Evolutionary conservation across 2,329 filamentous ascomycete species (phyloP), one percentile per base, ranked within the genome.

Genomic region (Torrubiella hemipterigena): DNA sequence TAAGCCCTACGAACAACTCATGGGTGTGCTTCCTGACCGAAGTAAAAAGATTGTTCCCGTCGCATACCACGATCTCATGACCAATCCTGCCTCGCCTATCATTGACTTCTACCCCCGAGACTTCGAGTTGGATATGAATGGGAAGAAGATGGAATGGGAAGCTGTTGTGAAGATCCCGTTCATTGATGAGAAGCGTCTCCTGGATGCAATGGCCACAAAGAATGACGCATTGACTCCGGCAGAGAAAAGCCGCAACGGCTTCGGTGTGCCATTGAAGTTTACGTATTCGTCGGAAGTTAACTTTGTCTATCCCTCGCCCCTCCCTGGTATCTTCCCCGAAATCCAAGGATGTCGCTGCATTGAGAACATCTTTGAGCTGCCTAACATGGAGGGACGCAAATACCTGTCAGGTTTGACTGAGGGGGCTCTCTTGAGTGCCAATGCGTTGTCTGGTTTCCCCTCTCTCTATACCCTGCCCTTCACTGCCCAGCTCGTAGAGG

Each of bases 61-160:
- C 21, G 76, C 86, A 4, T 96, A 93, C 55, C 84, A 91, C 56
- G 76, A 84, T 17, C 66, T 98, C 29, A 98, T 98, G 91, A 95
- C 85, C 2, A 82, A 82, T 33, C 69, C 80, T 3, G 73, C 81
- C 12, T 96, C 89, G 12, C 86, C 91, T 3, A 98, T 98, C 52
- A 81, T 94, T 48, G 91, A 98, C 51, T 98, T 98, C 53, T 98
- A 98, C 48, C 91, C 91, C 3, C 74, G 89, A 45, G 91, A 98
- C 46, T 98, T 98, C 48, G 85, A 93, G 42, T 67, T 98, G 24
- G 93, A 98, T 52, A 96, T 98, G 91, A 96, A 98, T 46, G 93
- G 91, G 37, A 98, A 98, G 65, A 98, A 94, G 62, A 93, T 94
- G 81, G 93, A 98, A 41, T 98, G 91, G 91, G 91, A 98, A 52